These are phyloP conservation scores for Cryptosporidium xiaoi DNA, from an alignment of 169 alveolate species.

Conservation along the genomic window DNA sequence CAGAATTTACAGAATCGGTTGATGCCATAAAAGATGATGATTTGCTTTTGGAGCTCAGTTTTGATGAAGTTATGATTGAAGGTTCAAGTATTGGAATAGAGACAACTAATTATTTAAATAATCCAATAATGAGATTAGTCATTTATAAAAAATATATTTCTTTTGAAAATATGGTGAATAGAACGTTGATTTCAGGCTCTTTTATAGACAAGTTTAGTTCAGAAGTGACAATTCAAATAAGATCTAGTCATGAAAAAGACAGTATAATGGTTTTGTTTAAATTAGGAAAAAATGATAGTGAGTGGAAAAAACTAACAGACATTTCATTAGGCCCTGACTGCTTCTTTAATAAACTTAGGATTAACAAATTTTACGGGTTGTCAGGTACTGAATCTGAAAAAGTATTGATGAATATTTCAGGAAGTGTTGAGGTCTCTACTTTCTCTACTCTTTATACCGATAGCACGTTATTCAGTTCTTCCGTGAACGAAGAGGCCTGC, in stretches of 20 bases:
- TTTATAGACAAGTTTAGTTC: not conserved
- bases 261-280: slow-evolving; percentile 12
- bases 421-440: not conserved
- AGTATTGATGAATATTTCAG: not conserved
- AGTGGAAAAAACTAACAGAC: slow-evolving; percentile 13
- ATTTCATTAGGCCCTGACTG: not conserved
- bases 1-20: not conserved
- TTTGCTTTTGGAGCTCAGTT: slow-evolving; percentile 2
- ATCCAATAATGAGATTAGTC: slow-evolving; percentile 37
- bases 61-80: slow-evolving; percentile 26
- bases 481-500: not conserved
- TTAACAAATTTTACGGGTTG: not conserved
- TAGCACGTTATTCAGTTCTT: not conserved
- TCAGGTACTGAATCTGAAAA: not conserved
- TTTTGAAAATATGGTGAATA: slow-evolving; percentile 28
- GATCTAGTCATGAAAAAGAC: not conserved
- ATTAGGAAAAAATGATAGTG: not conserved
- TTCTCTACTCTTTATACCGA: not conserved
- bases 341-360: slow-evolving; percentile 20
- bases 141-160: slow-evolving; percentile 26
- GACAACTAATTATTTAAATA: not conserved
- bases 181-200: slow-evolving; percentile 18
- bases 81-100: not conserved
- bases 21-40: slow-evolving; percentile 20
- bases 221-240: slow-evolving; percentile 15